These are phyloP conservation scores for Ophiostoma sp. DNA, from an alignment of 2,329 filamentous ascomycete species.

Conservation along the genomic window DNA sequence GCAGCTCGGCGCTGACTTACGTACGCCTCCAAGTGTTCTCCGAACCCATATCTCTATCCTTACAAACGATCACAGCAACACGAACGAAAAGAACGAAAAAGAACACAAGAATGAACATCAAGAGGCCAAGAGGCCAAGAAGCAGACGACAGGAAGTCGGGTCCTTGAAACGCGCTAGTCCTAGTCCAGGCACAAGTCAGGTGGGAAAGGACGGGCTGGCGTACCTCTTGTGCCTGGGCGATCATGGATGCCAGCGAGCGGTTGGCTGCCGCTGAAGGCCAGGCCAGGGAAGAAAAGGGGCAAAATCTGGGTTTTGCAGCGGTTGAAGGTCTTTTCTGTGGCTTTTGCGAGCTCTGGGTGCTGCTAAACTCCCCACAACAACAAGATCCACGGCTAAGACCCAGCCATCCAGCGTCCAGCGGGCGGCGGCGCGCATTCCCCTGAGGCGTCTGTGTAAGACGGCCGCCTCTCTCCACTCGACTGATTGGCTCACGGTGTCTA, in stretches of 20 bases:
- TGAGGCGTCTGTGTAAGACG: not conserved
- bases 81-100: not conserved
- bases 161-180: constrained; percentile 23
- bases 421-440: not conserved
- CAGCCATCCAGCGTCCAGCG: not conserved
- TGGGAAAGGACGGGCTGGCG: not conserved
- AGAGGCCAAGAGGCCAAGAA: not conserved
- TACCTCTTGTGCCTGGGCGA: constrained; percentile 7
- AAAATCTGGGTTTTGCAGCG: not conserved
- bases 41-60: not conserved
- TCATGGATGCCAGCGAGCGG: not conserved
- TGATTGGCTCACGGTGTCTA: constrained; percentile 20
- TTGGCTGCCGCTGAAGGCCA: not conserved
- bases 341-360: not conserved
- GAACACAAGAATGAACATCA: not conserved
- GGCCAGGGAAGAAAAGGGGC: not conserved
- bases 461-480: constrained; percentile 7
- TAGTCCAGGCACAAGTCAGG: constrained; percentile 15
- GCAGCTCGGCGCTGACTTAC: not conserved
- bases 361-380: not conserved
- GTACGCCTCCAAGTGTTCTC: not conserved
- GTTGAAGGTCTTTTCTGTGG: not conserved
- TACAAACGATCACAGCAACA: not conserved
- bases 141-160: not conserved
- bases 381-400: constrained; percentile 4